Evolutionary conservation across 441 rosid species (phyloP).

Genomic region (Capsella rubella): DNA sequence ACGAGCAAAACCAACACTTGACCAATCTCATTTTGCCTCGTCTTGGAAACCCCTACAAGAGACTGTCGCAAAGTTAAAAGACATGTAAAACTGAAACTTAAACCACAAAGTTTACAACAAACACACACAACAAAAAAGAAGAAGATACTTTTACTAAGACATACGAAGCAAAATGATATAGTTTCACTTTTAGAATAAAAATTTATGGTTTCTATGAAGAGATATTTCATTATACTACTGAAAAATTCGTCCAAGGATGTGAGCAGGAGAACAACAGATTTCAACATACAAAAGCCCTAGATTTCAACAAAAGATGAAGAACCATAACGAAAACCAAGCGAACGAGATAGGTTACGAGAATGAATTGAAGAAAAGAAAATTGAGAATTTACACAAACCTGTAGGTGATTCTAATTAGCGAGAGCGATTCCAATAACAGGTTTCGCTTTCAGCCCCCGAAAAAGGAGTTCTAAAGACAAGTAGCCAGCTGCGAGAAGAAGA

Average conservation of each 20-base stretch:
- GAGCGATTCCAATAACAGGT: slow-evolving; percentile 27
- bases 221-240: neutral
- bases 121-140: neutral
- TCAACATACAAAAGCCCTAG: neutral
- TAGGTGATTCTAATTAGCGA: neutral
- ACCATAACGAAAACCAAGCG: neutral
- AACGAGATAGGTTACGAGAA: neutral
- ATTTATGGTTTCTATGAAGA: neutral
- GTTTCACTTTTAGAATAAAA: neutral
- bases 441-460: slow-evolving; percentile 11
- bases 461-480: slow-evolving; percentile 1
- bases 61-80: neutral
- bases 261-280: neutral
- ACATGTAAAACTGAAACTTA: slow-evolving; percentile 12
- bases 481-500: neutral
- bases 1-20: slow-evolving; percentile 97
- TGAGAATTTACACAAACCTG: slow-evolving; percentile 18
- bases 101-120: neutral
- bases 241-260: neutral
- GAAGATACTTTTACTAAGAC: neutral
- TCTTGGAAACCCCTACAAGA: slow-evolving; percentile 23
- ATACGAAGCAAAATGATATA: neutral
- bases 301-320: neutral
- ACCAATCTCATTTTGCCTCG: slow-evolving; percentile 72
- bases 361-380: neutral